Percentiles rank a stretch among this genome's conserved stretches.
Evolutionary conservation across 2,329 filamentous ascomycete genomes (phyloP).

Genomic region (Aureobasidium sp.): DNA sequence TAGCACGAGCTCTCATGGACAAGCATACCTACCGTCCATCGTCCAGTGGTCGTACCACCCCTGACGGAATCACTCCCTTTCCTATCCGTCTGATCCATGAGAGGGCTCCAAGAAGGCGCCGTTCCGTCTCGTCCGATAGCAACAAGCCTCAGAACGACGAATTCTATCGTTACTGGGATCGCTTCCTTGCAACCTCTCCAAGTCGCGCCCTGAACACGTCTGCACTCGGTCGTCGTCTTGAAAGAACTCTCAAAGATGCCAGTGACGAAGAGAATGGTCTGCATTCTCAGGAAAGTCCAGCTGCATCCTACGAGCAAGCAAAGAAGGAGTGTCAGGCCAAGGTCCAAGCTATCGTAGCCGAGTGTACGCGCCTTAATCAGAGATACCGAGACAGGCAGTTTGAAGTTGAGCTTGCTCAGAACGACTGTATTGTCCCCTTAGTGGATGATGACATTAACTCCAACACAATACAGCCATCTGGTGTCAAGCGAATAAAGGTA

Average conservation of each 20-base stretch:
- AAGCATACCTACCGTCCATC: not conserved
- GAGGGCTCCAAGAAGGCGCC: not conserved
- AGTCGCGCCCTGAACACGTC: not conserved
- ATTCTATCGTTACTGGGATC: constrained; percentile 23
- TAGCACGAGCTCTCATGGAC: not conserved
- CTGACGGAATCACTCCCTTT: not conserved
- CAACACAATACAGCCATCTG: constrained; percentile 48
- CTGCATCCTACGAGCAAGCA: constrained; percentile 59
- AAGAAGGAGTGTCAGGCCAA: constrained; percentile 56
- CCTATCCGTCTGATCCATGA: not conserved
- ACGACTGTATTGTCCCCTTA: not conserved
- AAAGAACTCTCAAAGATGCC: not conserved
- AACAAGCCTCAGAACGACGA: constrained; percentile 4
- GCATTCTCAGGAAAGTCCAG: not conserved
- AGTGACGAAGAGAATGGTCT: not conserved
- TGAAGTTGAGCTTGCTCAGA: constrained; percentile 54
- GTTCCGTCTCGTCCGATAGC: not conserved
- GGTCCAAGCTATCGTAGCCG: constrained; percentile 48
- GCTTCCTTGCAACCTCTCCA: constrained; percentile 18
- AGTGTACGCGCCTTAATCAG: constrained; percentile 69
- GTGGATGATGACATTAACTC: not conserved
- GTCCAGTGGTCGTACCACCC: not conserved
- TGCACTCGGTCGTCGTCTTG: not conserved
- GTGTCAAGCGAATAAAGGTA: constrained; percentile 61
- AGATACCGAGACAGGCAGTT: constrained; percentile 85